Base-by-base conservation (phyloP, 495 filamentous ascomycete genomes). In the Lasiosphaeriaceae sp. region DNA sequence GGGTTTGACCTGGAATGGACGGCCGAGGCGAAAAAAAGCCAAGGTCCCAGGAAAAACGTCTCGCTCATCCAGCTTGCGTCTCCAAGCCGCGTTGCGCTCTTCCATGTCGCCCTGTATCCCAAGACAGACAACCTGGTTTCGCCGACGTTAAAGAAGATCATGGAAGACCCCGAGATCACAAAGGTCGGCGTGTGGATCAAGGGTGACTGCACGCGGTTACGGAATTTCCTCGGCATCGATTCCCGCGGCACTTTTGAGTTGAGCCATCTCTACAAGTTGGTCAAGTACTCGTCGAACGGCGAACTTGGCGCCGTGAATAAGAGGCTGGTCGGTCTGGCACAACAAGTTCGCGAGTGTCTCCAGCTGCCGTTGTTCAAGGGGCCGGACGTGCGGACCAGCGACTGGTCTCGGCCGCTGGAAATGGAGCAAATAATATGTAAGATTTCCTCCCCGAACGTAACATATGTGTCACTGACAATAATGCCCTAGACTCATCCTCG, bases 1-100 rank as follows among this genome's bases (percentile, higher is more conserved):
- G 89, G 90, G 8, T 90, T 96, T 58, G 92, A 96, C 65, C 77
- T 96, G 62, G 92, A 96, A 73, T 96, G 92, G 92, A 72, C 78
- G 58, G 57, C 80, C 19, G 70, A 80, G n/a, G 71, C 80, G 17
- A 70, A 58, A 14, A 67, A 61, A 48, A 60, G 57, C 52, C 65
- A 77, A 45, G 77, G 79, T 11, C 70, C 82, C 39, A 83, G 82
- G 56, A 74, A 75, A 41, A 90, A 93, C 57, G 79, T 93, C 3
- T 88, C 86, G 0, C 66, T 95, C 21, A 85, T 96, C 39, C 92
- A 96, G 69, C 56, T 96, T 19, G 91, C 91, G 8, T 90, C 84
- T 56, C 79, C 86, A 59, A 82, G 85, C 49, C 86, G 88, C n/a
- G 86, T 96, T 51, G 89, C 80, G 0, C 75, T 96, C 2, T 92